These are phyloP conservation scores for Xerophyta viscosa DNA, from an alignment of 106 monocot genomes.

Conservation along the genomic window DNA sequence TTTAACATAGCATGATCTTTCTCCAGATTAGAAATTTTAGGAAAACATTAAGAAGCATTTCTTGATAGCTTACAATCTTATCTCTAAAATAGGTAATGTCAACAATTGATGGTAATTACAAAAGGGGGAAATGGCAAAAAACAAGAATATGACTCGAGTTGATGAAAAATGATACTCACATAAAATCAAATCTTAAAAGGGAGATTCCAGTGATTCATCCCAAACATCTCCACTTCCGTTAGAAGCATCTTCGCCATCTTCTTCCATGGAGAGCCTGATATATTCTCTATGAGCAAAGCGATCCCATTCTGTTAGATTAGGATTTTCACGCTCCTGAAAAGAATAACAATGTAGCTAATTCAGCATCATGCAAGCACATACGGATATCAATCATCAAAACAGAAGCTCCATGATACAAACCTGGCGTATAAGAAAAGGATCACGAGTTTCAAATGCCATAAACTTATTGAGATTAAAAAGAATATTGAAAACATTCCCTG, in stretches of 20 bases:
- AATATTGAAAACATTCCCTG: slow-evolving; percentile 92
- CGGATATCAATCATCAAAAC: neutral
- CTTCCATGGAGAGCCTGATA: slow-evolving; percentile 92
- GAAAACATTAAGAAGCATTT: no score
- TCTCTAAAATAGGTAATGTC: no score
- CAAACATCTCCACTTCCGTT: slow-evolving; percentile 95
- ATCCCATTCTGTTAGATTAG: slow-evolving; percentile 94
- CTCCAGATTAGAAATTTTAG: no score
- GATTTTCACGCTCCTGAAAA: slow-evolving; percentile 85
- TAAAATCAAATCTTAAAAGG: slow-evolving; percentile 39
- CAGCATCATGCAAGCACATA: neutral
- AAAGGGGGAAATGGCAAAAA: neutral
- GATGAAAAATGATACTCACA: slow-evolving; percentile 2
- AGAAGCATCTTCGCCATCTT: slow-evolving; percentile 99
- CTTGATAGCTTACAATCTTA: no score
- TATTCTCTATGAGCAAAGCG: slow-evolving; percentile 94
- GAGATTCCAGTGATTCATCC: slow-evolving; percentile 93
- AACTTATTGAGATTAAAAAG: slow-evolving; percentile 98
- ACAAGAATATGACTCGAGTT: neutral
- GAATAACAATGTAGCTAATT: slow-evolving; percentile 2
- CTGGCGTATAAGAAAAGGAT: slow-evolving; percentile 96
- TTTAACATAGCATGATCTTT: no score
- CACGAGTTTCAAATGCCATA: slow-evolving; percentile 94
- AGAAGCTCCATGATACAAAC: slow-evolving; percentile 21
- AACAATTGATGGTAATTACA: no score